These are phyloP conservation scores for Coniochaeta sp. DNA, from an alignment of 2,329 filamentous ascomycete species.

Conservation along the genomic window DNA sequence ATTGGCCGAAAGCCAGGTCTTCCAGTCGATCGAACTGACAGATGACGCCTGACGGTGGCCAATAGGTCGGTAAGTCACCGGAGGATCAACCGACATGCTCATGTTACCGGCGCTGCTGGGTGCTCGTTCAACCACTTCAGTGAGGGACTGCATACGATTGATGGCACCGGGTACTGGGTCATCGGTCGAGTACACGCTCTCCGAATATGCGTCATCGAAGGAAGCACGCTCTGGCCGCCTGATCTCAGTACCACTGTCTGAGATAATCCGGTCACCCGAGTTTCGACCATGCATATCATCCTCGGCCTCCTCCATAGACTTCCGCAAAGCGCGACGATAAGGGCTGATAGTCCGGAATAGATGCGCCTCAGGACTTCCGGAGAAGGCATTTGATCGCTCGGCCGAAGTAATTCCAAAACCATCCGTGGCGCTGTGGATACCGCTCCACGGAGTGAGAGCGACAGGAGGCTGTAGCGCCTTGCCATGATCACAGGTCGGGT, in stretches of 20 bases:
- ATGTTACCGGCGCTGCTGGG: conserved; percentile 7
- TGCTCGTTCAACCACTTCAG: background rate
- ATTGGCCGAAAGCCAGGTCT: conserved; percentile 29
- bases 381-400: conserved; percentile 40
- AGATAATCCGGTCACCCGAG: conserved; percentile 6
- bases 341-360: conserved; percentile 49
- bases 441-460: background rate
- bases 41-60: conserved; percentile 30
- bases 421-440: background rate
- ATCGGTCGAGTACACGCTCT: conserved; percentile 3
- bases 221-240: background rate
- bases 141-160: background rate
- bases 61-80: conserved; percentile 18
- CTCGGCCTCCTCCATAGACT: conserved; percentile 30
- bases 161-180: background rate
- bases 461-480: background rate
- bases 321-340: conserved; percentile 44
- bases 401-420: background rate
- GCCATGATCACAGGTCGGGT: background rate
- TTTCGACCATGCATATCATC: conserved; percentile 10
- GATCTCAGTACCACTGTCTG: conserved; percentile 3
- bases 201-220: background rate
- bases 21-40: conserved; percentile 39
- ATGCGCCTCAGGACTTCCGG: conserved; percentile 42
- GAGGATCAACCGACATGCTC: conserved; percentile 15